phyloP scores from a whole-genome alignment of 805 yeast genomes.

The Metschnikowia corniflorae region DNA sequence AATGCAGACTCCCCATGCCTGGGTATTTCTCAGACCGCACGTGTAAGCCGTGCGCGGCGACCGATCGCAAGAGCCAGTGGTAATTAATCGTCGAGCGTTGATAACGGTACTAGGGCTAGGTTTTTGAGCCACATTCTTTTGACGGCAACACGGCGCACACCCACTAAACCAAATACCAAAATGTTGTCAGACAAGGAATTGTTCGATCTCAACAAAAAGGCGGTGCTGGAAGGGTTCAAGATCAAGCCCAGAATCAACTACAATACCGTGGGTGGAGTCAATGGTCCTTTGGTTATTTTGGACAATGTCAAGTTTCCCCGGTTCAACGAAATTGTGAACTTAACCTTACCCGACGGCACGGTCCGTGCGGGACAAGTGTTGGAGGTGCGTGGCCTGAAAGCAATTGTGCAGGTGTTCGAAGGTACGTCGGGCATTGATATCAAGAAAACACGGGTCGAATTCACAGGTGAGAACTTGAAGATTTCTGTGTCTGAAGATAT shows the following conservation, averaged over 20 bases:
- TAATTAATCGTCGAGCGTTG: constrained; percentile 18
- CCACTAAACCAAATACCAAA: too few relatives aligned
- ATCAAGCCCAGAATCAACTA: constrained; percentile 88
- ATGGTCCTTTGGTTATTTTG: constrained; percentile 90
- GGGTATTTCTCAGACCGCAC: too few relatives aligned
- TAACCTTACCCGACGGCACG: constrained; percentile 94
- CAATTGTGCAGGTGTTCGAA: constrained; percentile 97
- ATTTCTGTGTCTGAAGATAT: constrained; percentile 96
- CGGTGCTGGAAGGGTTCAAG: constrained; percentile 87
- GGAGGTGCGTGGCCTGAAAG: constrained; percentile 95
- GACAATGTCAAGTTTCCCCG: constrained; percentile 54
- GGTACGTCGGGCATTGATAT: constrained; percentile 99
- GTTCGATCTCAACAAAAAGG: constrained; percentile 82
- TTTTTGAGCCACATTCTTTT: too few relatives aligned
- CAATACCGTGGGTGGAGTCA: constrained; percentile 97
- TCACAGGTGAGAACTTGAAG: constrained; percentile 90
- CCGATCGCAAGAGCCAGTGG: constrained; percentile 13
- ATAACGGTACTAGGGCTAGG: too few relatives aligned
- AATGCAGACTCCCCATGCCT: too few relatives aligned
- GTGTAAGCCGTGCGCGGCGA: too few relatives aligned
- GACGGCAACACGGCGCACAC: too few relatives aligned
- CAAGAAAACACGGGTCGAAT: constrained; percentile 94
- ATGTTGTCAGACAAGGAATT: constrained; percentile 42
- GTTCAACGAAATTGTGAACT: constrained; percentile 93
- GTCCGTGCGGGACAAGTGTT: constrained; percentile 95